Evolutionary conservation across 1,139 yeast genomes (phyloP).

Genomic region (Kurtzmaniella quercitrusa): DNA sequence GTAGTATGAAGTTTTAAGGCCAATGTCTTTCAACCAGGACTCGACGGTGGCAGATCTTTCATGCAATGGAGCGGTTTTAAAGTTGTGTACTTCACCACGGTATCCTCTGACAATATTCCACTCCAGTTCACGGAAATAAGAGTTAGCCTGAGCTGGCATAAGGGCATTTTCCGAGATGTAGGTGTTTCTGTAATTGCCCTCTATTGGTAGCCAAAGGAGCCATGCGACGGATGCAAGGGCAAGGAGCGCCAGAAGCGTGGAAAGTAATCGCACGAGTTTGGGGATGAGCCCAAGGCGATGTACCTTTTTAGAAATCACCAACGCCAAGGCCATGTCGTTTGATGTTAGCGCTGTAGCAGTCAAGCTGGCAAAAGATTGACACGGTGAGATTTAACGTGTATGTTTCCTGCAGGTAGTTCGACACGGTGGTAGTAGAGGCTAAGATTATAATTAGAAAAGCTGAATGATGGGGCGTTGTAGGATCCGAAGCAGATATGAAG

Average conservation of each 20-base stretch:
- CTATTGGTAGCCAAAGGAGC: conserved; percentile 68
- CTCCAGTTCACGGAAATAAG: conserved; percentile 89
- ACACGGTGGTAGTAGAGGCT: no score
- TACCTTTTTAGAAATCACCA: conserved; percentile 47
- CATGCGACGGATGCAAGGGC: conserved; percentile 62
- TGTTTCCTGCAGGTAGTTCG: not conserved
- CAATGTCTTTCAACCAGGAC: conserved; percentile 66
- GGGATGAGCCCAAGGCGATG: conserved; percentile 59
- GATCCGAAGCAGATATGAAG: not conserved
- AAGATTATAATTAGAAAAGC: no score
- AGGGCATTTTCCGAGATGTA: conserved; percentile 94
- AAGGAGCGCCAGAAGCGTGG: conserved; percentile 57
- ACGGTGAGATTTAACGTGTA: conserved; percentile 3
- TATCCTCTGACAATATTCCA: conserved; percentile 92
- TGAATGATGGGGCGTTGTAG: no score
- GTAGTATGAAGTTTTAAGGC: conserved; percentile 58
- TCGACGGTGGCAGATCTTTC: conserved; percentile 45
- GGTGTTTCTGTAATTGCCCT: conserved; percentile 78
- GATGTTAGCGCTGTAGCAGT: not conserved
- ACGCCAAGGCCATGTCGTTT: conserved; percentile 54
- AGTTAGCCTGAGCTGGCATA: conserved; percentile 93
- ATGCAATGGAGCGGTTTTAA: conserved; percentile 25
- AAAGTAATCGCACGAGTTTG: conserved; percentile 52
- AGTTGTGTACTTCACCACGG: conserved; percentile 52
- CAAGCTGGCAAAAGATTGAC: conserved; percentile 1